A percentile compares a stretch with the other conserved stretches of the same genome.
Conservation (phyloP, 2,329 filamentous ascomycete genomes). For the Didymella lethalis region DNA sequence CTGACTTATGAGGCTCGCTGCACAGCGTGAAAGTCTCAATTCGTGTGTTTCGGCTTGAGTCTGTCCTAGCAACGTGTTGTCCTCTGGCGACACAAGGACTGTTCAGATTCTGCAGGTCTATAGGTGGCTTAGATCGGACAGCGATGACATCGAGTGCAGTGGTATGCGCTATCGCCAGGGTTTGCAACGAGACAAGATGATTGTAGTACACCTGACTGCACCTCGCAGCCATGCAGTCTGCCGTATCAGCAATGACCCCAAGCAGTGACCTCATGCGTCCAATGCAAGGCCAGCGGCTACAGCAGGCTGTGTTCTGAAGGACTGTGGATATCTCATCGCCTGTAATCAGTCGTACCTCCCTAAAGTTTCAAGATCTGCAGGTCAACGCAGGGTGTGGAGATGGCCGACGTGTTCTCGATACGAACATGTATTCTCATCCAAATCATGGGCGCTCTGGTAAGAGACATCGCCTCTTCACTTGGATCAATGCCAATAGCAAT, state of each 20-base stretch:
- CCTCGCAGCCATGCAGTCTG: conserved; percentile 13
- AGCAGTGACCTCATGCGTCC: conserved; percentile 16
- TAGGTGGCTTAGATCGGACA: conserved; percentile 37
- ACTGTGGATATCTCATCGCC: conserved; percentile 7
- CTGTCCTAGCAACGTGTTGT: conserved; percentile 38
- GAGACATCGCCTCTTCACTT: conserved; percentile 17
- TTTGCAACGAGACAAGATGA: conserved; percentile 2
- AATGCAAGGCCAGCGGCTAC: conserved; percentile 29
- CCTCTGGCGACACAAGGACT: conserved; percentile 24
- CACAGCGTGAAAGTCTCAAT: conserved; percentile 34
- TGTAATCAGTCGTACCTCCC: conserved; percentile 28
- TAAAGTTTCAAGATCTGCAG: conserved; percentile 35
- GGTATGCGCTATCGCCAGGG: conserved; percentile 2
- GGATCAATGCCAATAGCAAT: conserved; percentile 24
- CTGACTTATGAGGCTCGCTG: conserved; percentile 27
- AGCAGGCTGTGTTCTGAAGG: conserved; percentile 24
- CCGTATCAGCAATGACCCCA: conserved; percentile 15
- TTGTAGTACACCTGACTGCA: conserved; percentile 3
- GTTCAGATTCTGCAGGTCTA: conserved; percentile 35
- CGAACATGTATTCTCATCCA: conserved; percentile 8
- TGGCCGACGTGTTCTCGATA: conserved; percentile 1
- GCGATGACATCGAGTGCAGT: conserved; percentile 4
- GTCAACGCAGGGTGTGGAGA: conserved; percentile 21
- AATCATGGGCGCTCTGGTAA: conserved; percentile 7
- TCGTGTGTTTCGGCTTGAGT: conserved; percentile 20